These are phyloP conservation scores for Xylariaceae sp. DNA, from an alignment of 2,329 filamentous ascomycete genomes.

Conservation along the genomic window DNA sequence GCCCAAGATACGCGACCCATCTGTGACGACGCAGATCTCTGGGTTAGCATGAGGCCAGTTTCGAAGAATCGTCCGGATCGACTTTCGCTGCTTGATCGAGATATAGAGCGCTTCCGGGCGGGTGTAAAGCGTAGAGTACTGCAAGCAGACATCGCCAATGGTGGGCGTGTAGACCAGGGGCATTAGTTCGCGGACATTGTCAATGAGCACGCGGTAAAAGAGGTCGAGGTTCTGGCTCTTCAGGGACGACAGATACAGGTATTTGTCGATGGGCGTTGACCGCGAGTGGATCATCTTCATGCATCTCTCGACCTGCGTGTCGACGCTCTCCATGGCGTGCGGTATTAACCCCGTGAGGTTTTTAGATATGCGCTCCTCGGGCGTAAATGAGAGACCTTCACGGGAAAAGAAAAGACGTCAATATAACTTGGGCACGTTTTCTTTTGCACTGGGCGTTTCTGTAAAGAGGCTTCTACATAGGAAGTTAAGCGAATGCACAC, in stretches of 20 bases:
- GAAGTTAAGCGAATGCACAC: slow-evolving; percentile 37
- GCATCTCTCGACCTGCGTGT: slow-evolving; percentile 60
- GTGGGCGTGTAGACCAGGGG: slow-evolving; percentile 84
- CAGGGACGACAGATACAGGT: slow-evolving; percentile 73
- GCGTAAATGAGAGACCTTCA: slow-evolving; percentile 60
- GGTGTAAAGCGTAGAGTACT: slow-evolving; percentile 94
- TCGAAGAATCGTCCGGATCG: slow-evolving; percentile 78
- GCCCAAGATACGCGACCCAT: slow-evolving; percentile 88
- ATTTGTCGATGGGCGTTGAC: slow-evolving; percentile 71
- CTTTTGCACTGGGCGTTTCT: neutral
- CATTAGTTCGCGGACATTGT: slow-evolving; percentile 73
- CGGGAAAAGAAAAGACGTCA: slow-evolving; percentile 5
- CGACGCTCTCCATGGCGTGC: slow-evolving; percentile 57
- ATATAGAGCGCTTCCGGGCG: slow-evolving; percentile 95
- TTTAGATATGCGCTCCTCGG: slow-evolving; percentile 59
- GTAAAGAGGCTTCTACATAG: slow-evolving; percentile 3
- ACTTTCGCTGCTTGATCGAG: slow-evolving; percentile 89
- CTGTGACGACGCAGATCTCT: slow-evolving; percentile 94
- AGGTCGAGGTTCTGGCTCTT: slow-evolving; percentile 74
- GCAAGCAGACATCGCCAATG: slow-evolving; percentile 92
- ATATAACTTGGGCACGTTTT: slow-evolving; percentile 3
- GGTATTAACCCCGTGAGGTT: slow-evolving; percentile 64
- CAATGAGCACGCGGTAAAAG: slow-evolving; percentile 77
- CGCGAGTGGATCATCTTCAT: slow-evolving; percentile 71
- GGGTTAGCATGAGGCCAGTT: slow-evolving; percentile 91